Base-by-base conservation (phyloP, 768 basidiomycete species). In the Macrolepiota dolichaula region DNA sequence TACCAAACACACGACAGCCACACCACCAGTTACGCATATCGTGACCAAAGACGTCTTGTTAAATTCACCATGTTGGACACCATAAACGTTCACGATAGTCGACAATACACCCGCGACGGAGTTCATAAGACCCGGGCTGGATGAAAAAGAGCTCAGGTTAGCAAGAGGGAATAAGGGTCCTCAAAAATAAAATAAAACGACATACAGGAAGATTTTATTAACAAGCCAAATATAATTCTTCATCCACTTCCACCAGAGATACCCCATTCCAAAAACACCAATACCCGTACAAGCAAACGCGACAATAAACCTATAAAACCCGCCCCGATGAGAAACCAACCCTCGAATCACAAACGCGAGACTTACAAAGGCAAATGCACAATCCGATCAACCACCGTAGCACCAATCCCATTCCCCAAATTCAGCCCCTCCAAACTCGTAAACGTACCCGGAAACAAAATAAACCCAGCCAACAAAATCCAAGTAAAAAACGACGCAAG, bases 401-500 rank as follows among this genome's bases (percentile, higher is more conserved):
- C 69, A 50, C 71, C 71, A 5, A 79, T 63, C 10, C 72, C 73
- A 40, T 56, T 69, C 61, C 66, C 70, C 13, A 63, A 60, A 27
- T 73, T 66, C 10, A 69, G 49, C 46, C 67, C 73, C 58, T 75
- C 72, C 71, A 80, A 74, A 56, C 79, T 84, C 10, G 79, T 75
- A 69, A 87, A 87, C 6, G 85, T 86, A 53, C 84, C 82, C 1
- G 85, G 85, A 63, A 87, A 85, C 29, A 87, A 73, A 17, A 87
- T 72, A 67, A 87, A 87, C 7, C 85, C 85, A 9, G 85, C 85
- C 24, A 87, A 73, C 55, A 86, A 66, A 57, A 87, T 78, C 85
- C 85, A 87, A 9, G 82, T 85, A 64, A 83, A 86, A 71, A 87
- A 85, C 7, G 76, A 76, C 2, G 82, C 78, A n/a, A 80, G 67